Evolutionary conservation across 371 early-diverging fungal species (phyloP).

Genomic region (Mortierella sp.): DNA sequence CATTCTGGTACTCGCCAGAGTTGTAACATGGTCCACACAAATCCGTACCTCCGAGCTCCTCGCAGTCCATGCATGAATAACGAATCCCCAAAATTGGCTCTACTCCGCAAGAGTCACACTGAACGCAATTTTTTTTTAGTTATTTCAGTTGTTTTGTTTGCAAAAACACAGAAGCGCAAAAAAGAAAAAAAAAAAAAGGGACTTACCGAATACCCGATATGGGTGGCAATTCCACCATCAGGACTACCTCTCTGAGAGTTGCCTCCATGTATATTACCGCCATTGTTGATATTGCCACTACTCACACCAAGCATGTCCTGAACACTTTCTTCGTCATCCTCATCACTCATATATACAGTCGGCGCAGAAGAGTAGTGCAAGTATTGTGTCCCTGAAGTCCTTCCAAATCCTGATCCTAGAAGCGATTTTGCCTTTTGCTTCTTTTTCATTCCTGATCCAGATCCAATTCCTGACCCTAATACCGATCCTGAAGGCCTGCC

Average conservation of each 20-base stretch:
- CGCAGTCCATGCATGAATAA: slow-evolving; percentile 73
- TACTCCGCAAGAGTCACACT: slow-evolving; percentile 72
- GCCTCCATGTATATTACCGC: background rate
- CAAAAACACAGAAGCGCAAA: too few relatives aligned
- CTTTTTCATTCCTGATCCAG: slow-evolving; percentile 13
- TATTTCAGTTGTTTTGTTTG: too few relatives aligned
- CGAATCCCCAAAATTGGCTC: slow-evolving; percentile 74
- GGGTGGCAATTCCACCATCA: slow-evolving; percentile 55
- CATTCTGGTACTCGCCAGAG: slow-evolving; percentile 34
- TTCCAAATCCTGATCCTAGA: slow-evolving; percentile 36
- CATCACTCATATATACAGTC: slow-evolving; percentile 74
- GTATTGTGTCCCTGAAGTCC: slow-evolving; percentile 74
- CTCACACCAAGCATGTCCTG: slow-evolving; percentile 66
- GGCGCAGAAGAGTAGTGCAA: slow-evolving; percentile 63
- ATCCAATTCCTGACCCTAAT: too few relatives aligned
- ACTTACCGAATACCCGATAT: slow-evolving; percentile 72
- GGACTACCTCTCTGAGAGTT: slow-evolving; percentile 8
- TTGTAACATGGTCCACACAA: slow-evolving; percentile 47
- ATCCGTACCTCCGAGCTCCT: slow-evolving; percentile 52
- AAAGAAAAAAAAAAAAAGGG: background rate
- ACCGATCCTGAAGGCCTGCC: slow-evolving; percentile 14
- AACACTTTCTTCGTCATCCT: slow-evolving; percentile 65
- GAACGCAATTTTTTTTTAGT: background rate
- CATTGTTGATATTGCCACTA: slow-evolving; percentile 20
- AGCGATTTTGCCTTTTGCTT: slow-evolving; percentile 37